phyloP scores from a whole-genome alignment of 306 rosid genomes.

The Trichosanthes truncata region DNA sequence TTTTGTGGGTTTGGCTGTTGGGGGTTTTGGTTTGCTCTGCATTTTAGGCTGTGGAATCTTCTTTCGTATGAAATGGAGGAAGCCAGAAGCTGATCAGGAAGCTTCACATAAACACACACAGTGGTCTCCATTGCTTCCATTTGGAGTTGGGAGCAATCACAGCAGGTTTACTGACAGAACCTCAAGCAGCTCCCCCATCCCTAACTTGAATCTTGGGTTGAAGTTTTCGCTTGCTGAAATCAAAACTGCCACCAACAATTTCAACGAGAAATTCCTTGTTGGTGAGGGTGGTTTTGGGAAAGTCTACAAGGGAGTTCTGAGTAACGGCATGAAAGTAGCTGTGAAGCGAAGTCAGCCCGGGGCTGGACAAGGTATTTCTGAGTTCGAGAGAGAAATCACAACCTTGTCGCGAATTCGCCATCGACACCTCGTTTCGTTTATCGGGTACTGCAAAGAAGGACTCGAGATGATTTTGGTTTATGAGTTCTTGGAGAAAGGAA shows the following conservation, averaged over 20 bases:
- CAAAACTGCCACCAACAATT: constrained; percentile 29
- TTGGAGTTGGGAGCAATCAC: constrained; percentile 37
- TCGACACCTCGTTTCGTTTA: constrained; percentile 8
- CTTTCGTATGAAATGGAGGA: constrained; percentile 15
- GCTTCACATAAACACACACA: not conserved
- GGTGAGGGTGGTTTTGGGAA: constrained; percentile 49
- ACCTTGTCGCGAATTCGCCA: constrained; percentile 42
- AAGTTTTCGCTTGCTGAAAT: constrained; percentile 28
- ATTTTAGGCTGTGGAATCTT: constrained; percentile 11
- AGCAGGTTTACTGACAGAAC: constrained; percentile 19
- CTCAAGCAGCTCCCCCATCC: constrained; percentile 12
- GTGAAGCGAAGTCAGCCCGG: constrained; percentile 43
- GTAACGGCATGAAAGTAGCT: constrained; percentile 29
- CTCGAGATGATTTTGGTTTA: constrained; percentile 48
- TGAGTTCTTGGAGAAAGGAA: constrained; percentile 47
- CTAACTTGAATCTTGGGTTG: constrained; percentile 26
- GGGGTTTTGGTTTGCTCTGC: constrained; percentile 16
- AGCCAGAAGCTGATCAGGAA: constrained; percentile 8
- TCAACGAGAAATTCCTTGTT: constrained; percentile 19
- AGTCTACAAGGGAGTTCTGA: constrained; percentile 29
- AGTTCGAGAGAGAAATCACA: constrained; percentile 40
- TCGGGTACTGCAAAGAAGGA: constrained; percentile 44
- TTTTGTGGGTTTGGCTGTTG: constrained; percentile 20
- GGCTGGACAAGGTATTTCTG: constrained; percentile 39
- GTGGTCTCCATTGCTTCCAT: constrained; percentile 25